Evolutionary conservation across 345 rosid species (phyloP), one percentile per base, ranked within the genome.

Genomic region (Garcia nutans): DNA sequence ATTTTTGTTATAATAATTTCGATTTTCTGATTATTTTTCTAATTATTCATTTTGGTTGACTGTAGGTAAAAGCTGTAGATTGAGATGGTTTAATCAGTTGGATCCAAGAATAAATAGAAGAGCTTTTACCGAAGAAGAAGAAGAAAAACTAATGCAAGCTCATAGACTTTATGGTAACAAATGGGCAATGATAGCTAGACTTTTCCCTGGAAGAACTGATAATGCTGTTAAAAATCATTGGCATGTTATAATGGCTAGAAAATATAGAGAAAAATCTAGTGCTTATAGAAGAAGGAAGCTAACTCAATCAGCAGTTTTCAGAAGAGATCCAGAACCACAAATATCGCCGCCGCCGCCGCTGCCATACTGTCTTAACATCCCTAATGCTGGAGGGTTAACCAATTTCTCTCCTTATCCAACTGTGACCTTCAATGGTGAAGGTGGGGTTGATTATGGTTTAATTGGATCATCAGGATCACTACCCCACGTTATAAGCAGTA

Each of bases 161-260:
- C 98, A 96, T 79, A 89, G 98, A 72, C 84, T 93, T 50, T 93
- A 96, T 78, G 99, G 97, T 5, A 96, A 93, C 92, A 93, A 93
- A 81, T 96, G 99, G 99, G 98, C 99, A 63, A 90, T 96, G 97
- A 96, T 96, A 66, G 97, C 99, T 0, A 85, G 97, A 87, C 87
- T 96, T 13, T 96, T 96, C 73, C 98, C 99, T 23, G 99, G 99
- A 28, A 89, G 99, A 77, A 96, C 99, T n/a, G 99, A 96, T 84
- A 96, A 96, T 73, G 93, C 98, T 42, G 97, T 96, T 41, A 96
- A 96, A 93, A 96, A 96, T 70, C 98, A 96, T 82, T 96, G 98
- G 98, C 99, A 96, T 86, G 99, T 96, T 17, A 83, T 96, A 12
- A 96, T 96, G 99, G 96, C 99, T 49, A 93, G 97, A 72, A 96